Conservation (phyloP, 108 stramenopile genomes). For the Parietichytrium sp. region DNA sequence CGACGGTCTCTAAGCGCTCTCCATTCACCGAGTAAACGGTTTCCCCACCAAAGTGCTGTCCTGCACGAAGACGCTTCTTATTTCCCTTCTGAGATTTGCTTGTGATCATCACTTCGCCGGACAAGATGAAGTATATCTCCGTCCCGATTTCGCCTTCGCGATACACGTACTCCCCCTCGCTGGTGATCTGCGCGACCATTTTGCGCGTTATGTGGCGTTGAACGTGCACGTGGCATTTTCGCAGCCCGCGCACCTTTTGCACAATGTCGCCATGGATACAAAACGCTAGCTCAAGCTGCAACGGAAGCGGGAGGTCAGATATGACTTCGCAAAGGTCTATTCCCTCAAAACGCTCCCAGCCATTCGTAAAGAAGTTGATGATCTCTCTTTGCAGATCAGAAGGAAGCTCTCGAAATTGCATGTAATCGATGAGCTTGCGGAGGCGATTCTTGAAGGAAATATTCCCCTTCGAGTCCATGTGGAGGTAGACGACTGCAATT, state of each 20-base stretch:
- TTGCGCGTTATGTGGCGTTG: conserved; percentile 17
- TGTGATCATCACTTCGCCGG: background rate
- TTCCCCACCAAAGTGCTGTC: conserved; percentile 22
- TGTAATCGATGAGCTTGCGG: conserved; percentile 1
- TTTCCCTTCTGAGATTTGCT: background rate
- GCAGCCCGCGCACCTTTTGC: background rate
- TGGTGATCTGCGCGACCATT: background rate
- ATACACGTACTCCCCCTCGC: conserved; percentile 24
- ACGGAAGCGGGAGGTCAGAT: background rate
- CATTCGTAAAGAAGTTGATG: conserved; percentile 1
- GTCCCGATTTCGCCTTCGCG: conserved; percentile 4
- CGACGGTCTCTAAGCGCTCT: background rate
- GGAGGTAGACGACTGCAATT: background rate
- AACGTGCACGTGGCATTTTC: conserved; percentile 26
- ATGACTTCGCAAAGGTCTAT: background rate
- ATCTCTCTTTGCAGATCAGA: background rate
- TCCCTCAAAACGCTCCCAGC: conserved; percentile 29
- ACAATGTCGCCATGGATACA: background rate
- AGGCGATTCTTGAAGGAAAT: conserved; percentile 1
- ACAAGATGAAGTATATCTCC: conserved; percentile 8
- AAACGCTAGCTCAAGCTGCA: conserved; percentile 31
- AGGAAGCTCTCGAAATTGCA: conserved; percentile 29
- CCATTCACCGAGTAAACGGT: background rate
- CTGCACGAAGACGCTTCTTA: background rate
- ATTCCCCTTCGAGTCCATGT: conserved; percentile 16